Evolutionary conservation across 2,329 filamentous ascomycete species (phyloP).

Genomic region (Orbilia javanica): DNA sequence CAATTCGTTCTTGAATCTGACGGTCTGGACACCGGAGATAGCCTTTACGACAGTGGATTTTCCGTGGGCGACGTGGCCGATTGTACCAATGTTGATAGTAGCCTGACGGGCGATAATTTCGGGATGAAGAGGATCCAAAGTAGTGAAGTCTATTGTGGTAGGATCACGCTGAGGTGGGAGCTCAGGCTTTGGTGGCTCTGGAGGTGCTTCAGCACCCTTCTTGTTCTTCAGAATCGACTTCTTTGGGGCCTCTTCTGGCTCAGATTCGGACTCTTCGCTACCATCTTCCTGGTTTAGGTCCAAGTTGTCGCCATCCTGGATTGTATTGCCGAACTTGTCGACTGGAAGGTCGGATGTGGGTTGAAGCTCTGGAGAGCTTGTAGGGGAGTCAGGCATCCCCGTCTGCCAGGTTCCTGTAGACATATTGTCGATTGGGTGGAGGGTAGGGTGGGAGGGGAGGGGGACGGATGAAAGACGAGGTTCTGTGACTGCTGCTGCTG

Average conservation of each 20-base stretch:
- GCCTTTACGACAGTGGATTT: slow-evolving; percentile 99
- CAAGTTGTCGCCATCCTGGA: slow-evolving; percentile 74
- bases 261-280: slow-evolving; percentile 69
- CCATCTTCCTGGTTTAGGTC: slow-evolving; percentile 67
- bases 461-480: not conserved
- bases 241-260: slow-evolving; percentile 73
- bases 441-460: slow-evolving; percentile 9
- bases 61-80: slow-evolving; percentile 98
- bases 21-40: slow-evolving; percentile 98
- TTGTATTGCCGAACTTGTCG: slow-evolving; percentile 78
- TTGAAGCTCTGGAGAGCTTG: slow-evolving; percentile 70
- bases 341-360: slow-evolving; percentile 64
- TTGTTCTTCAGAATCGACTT: slow-evolving; percentile 87
- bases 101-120: slow-evolving; percentile 98
- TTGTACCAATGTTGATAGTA: slow-evolving; percentile 98
- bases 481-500: not conserved
- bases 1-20: slow-evolving; percentile 99
- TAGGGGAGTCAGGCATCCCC: slow-evolving; percentile 66
- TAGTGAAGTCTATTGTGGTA: slow-evolving; percentile 84
- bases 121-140: slow-evolving; percentile 85
- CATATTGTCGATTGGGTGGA: slow-evolving; percentile 33
- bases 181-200: slow-evolving; percentile 69
- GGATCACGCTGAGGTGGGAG: slow-evolving; percentile 94
- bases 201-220: slow-evolving; percentile 73
- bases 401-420: slow-evolving; percentile 57